Conservation (phyloP, 2,329 filamentous ascomycete species). For the Xylaria digitata region DNA sequence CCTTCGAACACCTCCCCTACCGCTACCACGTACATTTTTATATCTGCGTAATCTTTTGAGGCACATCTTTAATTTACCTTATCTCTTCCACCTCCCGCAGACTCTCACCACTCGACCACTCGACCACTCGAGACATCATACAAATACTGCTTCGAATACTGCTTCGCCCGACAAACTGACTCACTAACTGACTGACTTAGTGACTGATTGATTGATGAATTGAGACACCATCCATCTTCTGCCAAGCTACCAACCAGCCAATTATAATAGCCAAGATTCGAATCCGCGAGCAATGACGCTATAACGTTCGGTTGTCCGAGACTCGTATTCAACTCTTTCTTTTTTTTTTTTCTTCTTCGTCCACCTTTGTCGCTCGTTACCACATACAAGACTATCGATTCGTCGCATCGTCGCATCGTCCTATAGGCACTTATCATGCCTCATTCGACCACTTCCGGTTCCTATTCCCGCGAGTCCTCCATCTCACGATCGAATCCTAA, state of each 20-base stretch:
- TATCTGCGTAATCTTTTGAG: not conserved
- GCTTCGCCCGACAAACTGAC: not conserved
- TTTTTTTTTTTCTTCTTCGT: constrained; percentile 32
- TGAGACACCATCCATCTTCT: not conserved
- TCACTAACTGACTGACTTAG: not conserved
- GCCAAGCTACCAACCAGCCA: constrained; percentile 15
- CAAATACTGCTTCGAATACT: no score
- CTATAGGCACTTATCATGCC: constrained; percentile 45
- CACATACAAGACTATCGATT: constrained; percentile 29
- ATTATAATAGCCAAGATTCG: constrained; percentile 13
- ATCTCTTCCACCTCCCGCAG: not conserved
- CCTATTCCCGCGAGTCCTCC: constrained; percentile 49
- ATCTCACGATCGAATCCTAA: constrained; percentile 48
- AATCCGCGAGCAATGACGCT: constrained; percentile 44
- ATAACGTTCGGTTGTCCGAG: constrained; percentile 39
- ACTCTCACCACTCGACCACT: constrained; percentile 7
- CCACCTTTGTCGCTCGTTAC: constrained; percentile 48
- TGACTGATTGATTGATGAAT: not conserved
- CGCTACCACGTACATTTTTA: not conserved
- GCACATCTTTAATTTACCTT: not conserved
- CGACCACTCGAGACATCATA: not conserved
- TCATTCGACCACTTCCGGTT: constrained; percentile 50
- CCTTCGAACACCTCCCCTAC: constrained; percentile 1
- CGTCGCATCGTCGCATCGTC: constrained; percentile 27
- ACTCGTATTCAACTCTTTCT: constrained; percentile 37